phyloP scores from a whole-genome alignment of 139 green algal genomes.

The Auxenochlorella pyrenoidosa region DNA sequence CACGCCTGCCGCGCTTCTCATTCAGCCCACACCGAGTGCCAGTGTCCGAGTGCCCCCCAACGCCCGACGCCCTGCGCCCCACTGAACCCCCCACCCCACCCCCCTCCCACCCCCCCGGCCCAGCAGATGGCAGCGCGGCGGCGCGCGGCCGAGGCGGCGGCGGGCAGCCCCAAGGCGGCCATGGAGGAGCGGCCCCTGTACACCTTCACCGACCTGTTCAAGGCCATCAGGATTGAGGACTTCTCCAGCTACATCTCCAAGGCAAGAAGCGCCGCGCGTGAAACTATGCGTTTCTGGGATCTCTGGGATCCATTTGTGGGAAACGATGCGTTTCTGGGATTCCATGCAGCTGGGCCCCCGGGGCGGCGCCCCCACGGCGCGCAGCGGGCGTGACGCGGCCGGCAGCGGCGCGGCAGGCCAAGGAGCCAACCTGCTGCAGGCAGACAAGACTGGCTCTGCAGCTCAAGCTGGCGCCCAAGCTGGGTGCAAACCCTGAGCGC shows the following conservation, averaged over 20 bases:
- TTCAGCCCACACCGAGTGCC: no score
- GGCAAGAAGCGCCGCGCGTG: constrained; percentile 7
- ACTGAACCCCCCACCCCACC: no score
- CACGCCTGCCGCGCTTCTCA: no score
- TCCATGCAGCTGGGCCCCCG: no score
- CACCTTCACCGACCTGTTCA: constrained; percentile 88
- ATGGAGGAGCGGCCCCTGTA: background rate
- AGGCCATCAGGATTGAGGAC: constrained; percentile 85
- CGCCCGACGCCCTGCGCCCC: no score
- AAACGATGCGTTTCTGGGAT: no score
- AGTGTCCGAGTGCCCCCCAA: no score
- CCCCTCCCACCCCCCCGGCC: background rate
- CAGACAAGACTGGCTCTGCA: background rate
- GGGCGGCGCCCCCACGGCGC: no score
- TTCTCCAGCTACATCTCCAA: constrained; percentile 86
- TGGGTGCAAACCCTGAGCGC: background rate
- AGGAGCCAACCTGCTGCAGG: background rate
- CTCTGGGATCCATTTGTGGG: no score
- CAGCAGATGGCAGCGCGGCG: constrained; percentile 20
- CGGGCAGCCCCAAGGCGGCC: constrained; percentile 1
- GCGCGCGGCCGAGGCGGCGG: background rate
- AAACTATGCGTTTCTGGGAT: no score
- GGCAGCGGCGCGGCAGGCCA: no score
- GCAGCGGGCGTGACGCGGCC: no score
- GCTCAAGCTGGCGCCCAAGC: background rate